Evolutionary conservation across 2,329 filamentous ascomycete species (phyloP).

Genomic region (Hymenoscyphus fraxineus): DNA sequence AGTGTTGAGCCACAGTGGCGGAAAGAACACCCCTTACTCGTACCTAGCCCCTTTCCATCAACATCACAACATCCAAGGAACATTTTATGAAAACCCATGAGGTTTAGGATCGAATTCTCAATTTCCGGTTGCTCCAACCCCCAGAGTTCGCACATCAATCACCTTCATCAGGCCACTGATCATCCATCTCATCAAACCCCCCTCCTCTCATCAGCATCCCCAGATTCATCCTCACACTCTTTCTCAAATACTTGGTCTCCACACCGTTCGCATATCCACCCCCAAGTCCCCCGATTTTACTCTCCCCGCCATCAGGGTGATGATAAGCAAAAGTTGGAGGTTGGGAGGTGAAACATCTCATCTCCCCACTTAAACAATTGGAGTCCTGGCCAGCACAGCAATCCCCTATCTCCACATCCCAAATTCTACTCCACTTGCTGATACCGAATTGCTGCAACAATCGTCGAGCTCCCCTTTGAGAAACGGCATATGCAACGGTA

Average conservation of each 20-base stretch:
- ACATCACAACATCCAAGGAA: too few relatives aligned
- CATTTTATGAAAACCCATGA: too few relatives aligned
- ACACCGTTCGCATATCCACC: conserved; percentile 19
- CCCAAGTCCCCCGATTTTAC: conserved; percentile 22
- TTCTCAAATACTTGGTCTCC: conserved; percentile 22
- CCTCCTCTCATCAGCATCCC: conserved; percentile 15
- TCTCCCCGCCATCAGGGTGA: conserved; percentile 21
- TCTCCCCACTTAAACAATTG: conserved; percentile 4
- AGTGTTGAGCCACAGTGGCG: too few relatives aligned
- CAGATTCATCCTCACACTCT: conserved; percentile 24
- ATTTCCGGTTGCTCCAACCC: too few relatives aligned
- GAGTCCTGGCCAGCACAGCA: conserved; percentile 21
- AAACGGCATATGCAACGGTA: conserved; percentile 23
- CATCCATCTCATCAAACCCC: conserved; percentile 14
- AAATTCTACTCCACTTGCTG: conserved; percentile 19
- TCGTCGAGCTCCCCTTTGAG: conserved; percentile 19
- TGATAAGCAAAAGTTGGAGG: conserved; percentile 24
- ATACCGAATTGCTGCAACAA: conserved; percentile 20
- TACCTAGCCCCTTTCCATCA: too few relatives aligned
- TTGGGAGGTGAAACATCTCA: conserved; percentile 19
- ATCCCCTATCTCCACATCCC: conserved; percentile 20
- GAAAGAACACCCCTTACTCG: too few relatives aligned
- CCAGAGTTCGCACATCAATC: neutral
- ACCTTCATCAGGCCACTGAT: conserved; percentile 21
- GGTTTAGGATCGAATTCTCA: too few relatives aligned